A percentile compares a stretch with the other conserved stretches of the same genome.
phyloP scores from a whole-genome alignment of 2,329 filamentous ascomycete genomes.

The Colletotrichum eremochloae region DNA sequence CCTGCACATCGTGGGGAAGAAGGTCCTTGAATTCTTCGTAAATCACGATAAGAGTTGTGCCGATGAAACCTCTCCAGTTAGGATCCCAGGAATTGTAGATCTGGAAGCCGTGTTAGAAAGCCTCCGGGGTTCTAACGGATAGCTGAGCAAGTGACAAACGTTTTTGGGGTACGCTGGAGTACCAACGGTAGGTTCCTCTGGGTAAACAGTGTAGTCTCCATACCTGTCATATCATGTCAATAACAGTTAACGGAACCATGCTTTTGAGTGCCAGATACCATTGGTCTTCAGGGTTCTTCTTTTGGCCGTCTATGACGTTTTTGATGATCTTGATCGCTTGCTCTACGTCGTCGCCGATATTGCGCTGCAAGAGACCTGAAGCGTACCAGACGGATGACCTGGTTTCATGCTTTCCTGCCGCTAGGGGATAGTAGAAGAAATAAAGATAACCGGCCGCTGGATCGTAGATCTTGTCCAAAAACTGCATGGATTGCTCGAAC shows the following conservation, averaged over 20 bases:
- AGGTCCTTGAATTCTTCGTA: constrained; percentile 69
- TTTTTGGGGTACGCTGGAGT: constrained; percentile 59
- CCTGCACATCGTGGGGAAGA: constrained; percentile 50
- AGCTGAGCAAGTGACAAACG: neutral
- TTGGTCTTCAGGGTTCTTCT: constrained; percentile 61
- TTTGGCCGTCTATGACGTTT: constrained; percentile 66
- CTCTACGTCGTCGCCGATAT: constrained; percentile 60
- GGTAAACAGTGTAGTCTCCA: constrained; percentile 61
- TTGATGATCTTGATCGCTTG: constrained; percentile 66
- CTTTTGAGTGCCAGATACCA: constrained; percentile 56
- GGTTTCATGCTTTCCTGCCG: constrained; percentile 67
- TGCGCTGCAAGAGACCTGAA: constrained; percentile 67
- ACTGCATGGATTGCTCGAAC: constrained; percentile 64
- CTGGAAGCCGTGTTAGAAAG: constrained; percentile 40
- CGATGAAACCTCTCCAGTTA: constrained; percentile 75
- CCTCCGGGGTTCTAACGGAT: neutral
- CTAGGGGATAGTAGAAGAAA: constrained; percentile 55
- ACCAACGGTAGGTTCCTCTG: constrained; percentile 71
- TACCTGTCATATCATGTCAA: constrained; percentile 2
- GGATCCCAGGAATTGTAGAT: constrained; percentile 72
- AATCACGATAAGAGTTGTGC: constrained; percentile 69
- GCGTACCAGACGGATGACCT: constrained; percentile 71
- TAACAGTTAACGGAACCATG: constrained; percentile 38
- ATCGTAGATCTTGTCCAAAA: constrained; percentile 69
- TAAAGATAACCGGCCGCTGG: constrained; percentile 64